These are phyloP conservation scores for Pichia sp. DNA, from an alignment of 1,139 yeast species.

Conservation along the genomic window DNA sequence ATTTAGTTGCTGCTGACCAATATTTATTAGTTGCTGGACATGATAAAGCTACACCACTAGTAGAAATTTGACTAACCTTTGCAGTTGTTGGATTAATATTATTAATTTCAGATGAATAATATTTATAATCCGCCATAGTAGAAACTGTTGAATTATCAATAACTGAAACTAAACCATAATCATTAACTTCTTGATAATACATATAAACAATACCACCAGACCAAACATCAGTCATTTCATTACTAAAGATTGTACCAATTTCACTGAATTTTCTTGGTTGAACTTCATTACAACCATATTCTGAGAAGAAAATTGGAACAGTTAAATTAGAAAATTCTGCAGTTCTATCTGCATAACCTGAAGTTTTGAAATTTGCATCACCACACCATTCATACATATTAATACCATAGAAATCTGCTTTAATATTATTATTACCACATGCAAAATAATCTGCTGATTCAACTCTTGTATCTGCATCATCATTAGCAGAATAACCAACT, in stretches of 20 bases:
- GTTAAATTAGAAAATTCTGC: constrained; percentile 60
- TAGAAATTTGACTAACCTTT: constrained; percentile 41
- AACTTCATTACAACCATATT: constrained; percentile 69
- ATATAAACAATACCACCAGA: constrained; percentile 84
- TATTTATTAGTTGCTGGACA: constrained; percentile 48
- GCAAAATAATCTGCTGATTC: constrained; percentile 68
- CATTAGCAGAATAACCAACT: constrained; percentile 78
- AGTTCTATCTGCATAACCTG: constrained; percentile 74
- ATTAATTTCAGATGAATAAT: constrained; percentile 47
- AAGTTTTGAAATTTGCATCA: constrained; percentile 47
- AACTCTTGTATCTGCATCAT: constrained; percentile 61
- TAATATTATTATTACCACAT: constrained; percentile 59
- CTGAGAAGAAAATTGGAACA: constrained; percentile 71
- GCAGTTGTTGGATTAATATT: constrained; percentile 54
- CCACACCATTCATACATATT: constrained; percentile 99
- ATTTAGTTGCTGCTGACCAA: constrained; percentile 58
- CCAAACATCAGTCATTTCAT: constrained; percentile 71
- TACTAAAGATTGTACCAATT: constrained; percentile 55
- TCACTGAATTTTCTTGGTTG: constrained; percentile 64
- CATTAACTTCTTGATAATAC: constrained; percentile 70
- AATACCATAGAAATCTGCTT: constrained; percentile 87
- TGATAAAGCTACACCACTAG: constrained; percentile 33
- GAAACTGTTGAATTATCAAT: constrained; percentile 38
- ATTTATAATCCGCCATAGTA: constrained; percentile 53
- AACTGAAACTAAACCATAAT: constrained; percentile 61